Percentiles rank a stretch among this genome's conserved stretches.
These are phyloP conservation scores for Arxiozyma bovina DNA, from an alignment of 1,139 yeast genomes.

Conservation along the genomic window DNA sequence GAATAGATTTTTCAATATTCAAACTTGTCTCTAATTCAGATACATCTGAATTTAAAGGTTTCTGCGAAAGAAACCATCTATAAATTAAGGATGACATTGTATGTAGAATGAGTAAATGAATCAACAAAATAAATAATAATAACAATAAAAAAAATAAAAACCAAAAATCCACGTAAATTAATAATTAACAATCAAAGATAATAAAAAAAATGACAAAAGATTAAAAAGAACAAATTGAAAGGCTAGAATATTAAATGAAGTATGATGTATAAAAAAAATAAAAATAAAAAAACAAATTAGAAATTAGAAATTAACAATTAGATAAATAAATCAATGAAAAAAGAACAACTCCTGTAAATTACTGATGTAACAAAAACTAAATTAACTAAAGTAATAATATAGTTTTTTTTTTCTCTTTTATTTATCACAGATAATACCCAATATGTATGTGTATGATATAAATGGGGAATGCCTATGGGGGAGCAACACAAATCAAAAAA, in stretches of 20 bases:
- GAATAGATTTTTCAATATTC: conserved; percentile 43
- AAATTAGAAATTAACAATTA: neutral
- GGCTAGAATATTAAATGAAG: neutral
- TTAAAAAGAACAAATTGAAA: neutral
- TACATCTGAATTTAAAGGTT: conserved; percentile 46
- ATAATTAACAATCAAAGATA: neutral
- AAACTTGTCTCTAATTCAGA: conserved; percentile 54
- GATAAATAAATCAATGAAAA: neutral
- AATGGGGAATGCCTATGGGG: too few species aligned
- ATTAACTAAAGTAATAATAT: too few species aligned
- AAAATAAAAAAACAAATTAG: too few species aligned
- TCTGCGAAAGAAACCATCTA: conserved; percentile 50
- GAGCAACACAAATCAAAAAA: too few species aligned
- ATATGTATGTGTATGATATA: too few species aligned
- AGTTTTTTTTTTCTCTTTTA: too few species aligned
- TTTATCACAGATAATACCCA: too few species aligned
- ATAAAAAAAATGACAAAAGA: neutral
- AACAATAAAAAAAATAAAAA: too few species aligned
- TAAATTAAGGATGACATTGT: conserved; percentile 27
- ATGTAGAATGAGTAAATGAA: neutral
- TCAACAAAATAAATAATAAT: neutral
- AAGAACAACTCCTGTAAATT: too few species aligned
- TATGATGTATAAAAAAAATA: too few species aligned
- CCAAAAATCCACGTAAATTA: neutral
- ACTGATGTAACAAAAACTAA: too few species aligned